Evolutionary conservation across 1,284 basidiomycete species (phyloP), one percentile per base, ranked within the genome.

Genomic region (Afroboletus lepidellus): DNA sequence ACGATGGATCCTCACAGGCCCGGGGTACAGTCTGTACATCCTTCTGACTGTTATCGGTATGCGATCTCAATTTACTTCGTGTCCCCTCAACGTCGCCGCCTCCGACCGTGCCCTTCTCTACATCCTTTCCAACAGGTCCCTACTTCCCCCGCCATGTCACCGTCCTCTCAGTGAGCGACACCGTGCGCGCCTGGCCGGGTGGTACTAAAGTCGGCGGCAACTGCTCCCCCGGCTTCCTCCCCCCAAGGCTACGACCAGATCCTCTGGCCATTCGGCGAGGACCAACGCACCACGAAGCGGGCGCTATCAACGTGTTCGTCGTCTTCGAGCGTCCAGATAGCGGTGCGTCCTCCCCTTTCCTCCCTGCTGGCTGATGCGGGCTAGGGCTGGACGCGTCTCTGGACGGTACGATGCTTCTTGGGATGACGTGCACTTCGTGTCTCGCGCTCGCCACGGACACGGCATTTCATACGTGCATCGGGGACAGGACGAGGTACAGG

Each of bases 121-220:
- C 63, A 78, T 91, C 54, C 79, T 94, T 78, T 2, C 88, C 87
- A 1, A 72, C 79, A 0, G 86, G 86, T 0, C 87, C 89, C 0
- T 92, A 87, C 73, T 92, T 90, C 75, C 74, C 78, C 24, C 83
- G 80, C 61, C 80, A 85, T 2, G 77, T 94, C 46, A 81, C 85
- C 1, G 73, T 94, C 11, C 81, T 90, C 48, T 90, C 87, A 1
- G 81, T 87, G 12, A 72, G 74, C 20, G 78, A 85, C 43, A 78
- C 76, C 56, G 88, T 92, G 5, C 83, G 92, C 39, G 79, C 92
- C 0, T 93, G 90, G 90, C 92, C 91, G 0, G 91, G 91, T 41
- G 90, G 85, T 8, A 87, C 84, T 0, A 88, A 88, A 67, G 70
- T 89, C n/a, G 80, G 80, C 0, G 60, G 80, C 16, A 92, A 92